These are phyloP conservation scores for Clonostachys rhizophaga DNA, from an alignment of 2,329 filamentous ascomycete genomes.

Conservation along the genomic window DNA sequence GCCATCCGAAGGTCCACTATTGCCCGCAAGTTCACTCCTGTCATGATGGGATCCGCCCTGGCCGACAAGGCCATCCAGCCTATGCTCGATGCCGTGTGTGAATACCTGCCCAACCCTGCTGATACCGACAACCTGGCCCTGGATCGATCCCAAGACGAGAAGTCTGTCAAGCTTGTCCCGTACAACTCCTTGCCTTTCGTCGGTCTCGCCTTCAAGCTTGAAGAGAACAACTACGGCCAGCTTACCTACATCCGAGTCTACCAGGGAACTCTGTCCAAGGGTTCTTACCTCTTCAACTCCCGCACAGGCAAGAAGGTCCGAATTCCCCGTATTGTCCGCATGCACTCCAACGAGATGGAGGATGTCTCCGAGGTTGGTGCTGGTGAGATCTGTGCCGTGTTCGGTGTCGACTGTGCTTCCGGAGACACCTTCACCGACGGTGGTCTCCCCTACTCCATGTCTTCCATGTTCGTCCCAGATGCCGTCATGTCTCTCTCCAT, in stretches of 20 bases:
- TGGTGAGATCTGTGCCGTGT: conserved; percentile 97
- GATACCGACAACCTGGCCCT: conserved; percentile 88
- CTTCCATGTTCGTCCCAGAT: conserved; percentile 96
- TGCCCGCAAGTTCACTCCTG: conserved; percentile 82
- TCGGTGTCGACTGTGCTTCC: conserved; percentile 95
- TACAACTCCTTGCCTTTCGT: conserved; percentile 94
- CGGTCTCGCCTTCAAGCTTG: conserved; percentile 95
- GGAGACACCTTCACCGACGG: conserved; percentile 98
- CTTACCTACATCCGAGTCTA: conserved; percentile 98
- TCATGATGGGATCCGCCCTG: conserved; percentile 93
- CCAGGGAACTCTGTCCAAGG: conserved; percentile 86
- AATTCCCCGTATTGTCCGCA: conserved; percentile 93
- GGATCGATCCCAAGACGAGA: conserved; percentile 74
- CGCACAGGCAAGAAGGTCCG: conserved; percentile 94
- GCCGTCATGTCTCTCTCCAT: conserved; percentile 98
- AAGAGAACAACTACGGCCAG: conserved; percentile 98
- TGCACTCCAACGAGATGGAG: conserved; percentile 99
- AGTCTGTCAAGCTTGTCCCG: conserved; percentile 79
- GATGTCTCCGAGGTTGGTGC: conserved; percentile 89
- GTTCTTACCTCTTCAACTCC: conserved; percentile 87
- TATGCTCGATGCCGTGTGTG: conserved; percentile 93
- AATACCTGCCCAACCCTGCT: conserved; percentile 88
- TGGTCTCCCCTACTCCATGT: conserved; percentile 88
- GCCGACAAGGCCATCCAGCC: conserved; percentile 94
- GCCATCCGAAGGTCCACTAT: conserved; percentile 93